These are phyloP conservation scores for Phytophthora pinifolia DNA, from an alignment of 352 stramenopile genomes.

Conservation along the genomic window DNA sequence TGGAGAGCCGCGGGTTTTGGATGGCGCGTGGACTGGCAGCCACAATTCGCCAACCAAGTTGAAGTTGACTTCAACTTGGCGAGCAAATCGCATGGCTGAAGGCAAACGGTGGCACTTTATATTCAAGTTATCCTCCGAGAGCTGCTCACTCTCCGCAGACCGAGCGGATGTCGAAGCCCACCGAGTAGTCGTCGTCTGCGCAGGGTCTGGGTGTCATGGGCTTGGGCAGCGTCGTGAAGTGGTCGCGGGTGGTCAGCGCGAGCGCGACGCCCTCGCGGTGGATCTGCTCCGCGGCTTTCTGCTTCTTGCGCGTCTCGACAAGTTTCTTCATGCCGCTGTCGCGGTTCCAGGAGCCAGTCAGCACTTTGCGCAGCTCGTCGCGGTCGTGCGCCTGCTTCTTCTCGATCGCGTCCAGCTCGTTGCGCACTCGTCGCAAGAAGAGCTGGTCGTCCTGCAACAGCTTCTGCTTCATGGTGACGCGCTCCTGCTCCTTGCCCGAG, in stretches of 20 bases:
- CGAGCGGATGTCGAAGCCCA: conserved; percentile 74
- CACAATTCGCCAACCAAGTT: conserved; percentile 6
- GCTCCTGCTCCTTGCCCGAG: conserved; percentile 48
- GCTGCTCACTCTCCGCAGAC: conserved; percentile 37
- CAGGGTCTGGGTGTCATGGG: conserved; percentile 25
- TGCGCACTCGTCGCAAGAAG: conserved; percentile 52
- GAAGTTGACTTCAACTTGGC: conserved; percentile 8
- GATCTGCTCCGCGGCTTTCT: conserved; percentile 53
- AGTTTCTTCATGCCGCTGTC: conserved; percentile 68
- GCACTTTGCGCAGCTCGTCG: conserved; percentile 51
- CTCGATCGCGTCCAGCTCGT: conserved; percentile 62
- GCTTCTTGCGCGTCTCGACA: conserved; percentile 61
- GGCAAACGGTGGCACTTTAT: too few relatives aligned
- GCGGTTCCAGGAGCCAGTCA: conserved; percentile 66
- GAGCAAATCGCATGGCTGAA: too few relatives aligned
- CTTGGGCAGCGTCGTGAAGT: conserved; percentile 32
- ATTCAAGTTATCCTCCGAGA: too few relatives aligned
- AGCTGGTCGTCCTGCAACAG: conserved; percentile 55
- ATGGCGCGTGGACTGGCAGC: too few relatives aligned
- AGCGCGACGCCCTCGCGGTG: conserved; percentile 13
- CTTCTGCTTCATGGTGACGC: conserved; percentile 36
- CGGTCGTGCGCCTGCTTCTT: conserved; percentile 55
- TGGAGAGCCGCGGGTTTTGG: too few relatives aligned
- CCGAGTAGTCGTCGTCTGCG: conserved; percentile 54
- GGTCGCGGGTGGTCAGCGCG: conserved; percentile 8